phyloP scores from a whole-genome alignment of 345 rosid genomes.

The Pugionium cornutum region DNA sequence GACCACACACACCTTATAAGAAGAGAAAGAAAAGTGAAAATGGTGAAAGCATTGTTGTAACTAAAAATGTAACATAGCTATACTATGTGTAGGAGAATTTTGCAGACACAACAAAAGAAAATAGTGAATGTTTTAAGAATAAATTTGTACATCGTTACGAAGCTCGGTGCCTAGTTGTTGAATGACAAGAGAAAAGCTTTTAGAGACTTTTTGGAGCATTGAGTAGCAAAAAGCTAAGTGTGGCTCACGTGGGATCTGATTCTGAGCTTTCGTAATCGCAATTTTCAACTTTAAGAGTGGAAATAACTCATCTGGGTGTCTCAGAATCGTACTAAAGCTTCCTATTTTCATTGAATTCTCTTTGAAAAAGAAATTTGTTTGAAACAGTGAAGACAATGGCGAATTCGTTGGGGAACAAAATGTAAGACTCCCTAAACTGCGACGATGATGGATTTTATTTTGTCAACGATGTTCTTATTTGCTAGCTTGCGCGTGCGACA shows the following conservation, averaged over 20 bases:
- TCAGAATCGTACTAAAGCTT: conserved; percentile 58
- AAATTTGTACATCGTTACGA: conserved; percentile 59
- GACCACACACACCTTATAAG: conserved; percentile 70
- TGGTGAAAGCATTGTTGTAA: neutral
- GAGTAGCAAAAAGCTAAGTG: conserved; percentile 79
- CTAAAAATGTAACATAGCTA: neutral
- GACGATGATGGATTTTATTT: conserved; percentile 15
- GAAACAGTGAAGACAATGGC: conserved; percentile 15
- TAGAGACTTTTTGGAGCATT: conserved; percentile 80
- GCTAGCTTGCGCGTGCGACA: conserved; percentile 18
- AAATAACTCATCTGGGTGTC: conserved; percentile 76
- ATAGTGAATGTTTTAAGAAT: too few relatives aligned
- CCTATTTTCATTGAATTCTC: conserved; percentile 44
- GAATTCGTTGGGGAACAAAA: conserved; percentile 3
- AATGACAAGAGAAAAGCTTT: conserved; percentile 76
- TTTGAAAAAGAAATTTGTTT: neutral
- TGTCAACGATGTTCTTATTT: conserved; percentile 1
- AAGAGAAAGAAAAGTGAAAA: neutral
- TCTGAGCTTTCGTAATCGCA: conserved; percentile 64
- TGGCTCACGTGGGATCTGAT: conserved; percentile 79
- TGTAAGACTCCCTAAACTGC: conserved; percentile 5
- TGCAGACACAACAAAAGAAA: too few relatives aligned
- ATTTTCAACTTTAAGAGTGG: conserved; percentile 71
- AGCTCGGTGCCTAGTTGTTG: conserved; percentile 79
- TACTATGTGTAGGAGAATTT: neutral